These are phyloP conservation scores for Plasmodium coatneyi DNA, from an alignment of 169 alveolate genomes.

Conservation along the genomic window DNA sequence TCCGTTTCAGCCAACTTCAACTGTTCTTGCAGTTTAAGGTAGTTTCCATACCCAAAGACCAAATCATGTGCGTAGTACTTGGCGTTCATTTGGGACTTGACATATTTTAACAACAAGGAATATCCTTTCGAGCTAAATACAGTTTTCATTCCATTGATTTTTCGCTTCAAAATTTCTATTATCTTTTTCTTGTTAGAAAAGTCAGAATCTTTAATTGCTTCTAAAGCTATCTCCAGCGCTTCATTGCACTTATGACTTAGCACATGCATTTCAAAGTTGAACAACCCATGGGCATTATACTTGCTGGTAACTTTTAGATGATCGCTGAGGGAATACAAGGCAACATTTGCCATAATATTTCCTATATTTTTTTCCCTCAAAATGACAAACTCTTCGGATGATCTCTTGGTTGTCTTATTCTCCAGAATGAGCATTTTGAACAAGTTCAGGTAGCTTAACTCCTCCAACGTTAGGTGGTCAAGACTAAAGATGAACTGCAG, in stretches of 20 bases:
- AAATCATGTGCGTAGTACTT: conserved; percentile 79
- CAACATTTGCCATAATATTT: conserved; percentile 70
- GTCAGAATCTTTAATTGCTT: conserved; percentile 77
- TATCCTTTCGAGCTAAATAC: conserved; percentile 74
- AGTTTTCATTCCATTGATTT: conserved; percentile 76
- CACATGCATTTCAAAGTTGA: conserved; percentile 79
- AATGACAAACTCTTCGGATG: conserved; percentile 82
- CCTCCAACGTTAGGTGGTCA: conserved; percentile 80
- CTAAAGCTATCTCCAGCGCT: conserved; percentile 79
- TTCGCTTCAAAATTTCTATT: conserved; percentile 80
- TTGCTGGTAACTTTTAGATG: conserved; percentile 72
- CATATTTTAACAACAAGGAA: conserved; percentile 72
- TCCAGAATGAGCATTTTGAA: conserved; percentile 80
- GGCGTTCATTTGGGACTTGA: conserved; percentile 76
- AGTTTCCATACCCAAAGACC: conserved; percentile 79
- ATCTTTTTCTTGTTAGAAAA: conserved; percentile 80
- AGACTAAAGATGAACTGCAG: conserved; percentile 80
- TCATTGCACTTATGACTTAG: conserved; percentile 77
- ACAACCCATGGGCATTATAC: conserved; percentile 79
- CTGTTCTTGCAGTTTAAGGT: conserved; percentile 68
- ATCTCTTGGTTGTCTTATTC: conserved; percentile 78
- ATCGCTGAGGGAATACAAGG: conserved; percentile 76
- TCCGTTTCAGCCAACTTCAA: conserved; percentile 80
- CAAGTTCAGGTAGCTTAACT: conserved; percentile 76
- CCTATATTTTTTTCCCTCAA: conserved; percentile 80